Conservation (phyloP, 2,329 filamentous ascomycete species). For the Neofusicoccum umdonicola region DNA sequence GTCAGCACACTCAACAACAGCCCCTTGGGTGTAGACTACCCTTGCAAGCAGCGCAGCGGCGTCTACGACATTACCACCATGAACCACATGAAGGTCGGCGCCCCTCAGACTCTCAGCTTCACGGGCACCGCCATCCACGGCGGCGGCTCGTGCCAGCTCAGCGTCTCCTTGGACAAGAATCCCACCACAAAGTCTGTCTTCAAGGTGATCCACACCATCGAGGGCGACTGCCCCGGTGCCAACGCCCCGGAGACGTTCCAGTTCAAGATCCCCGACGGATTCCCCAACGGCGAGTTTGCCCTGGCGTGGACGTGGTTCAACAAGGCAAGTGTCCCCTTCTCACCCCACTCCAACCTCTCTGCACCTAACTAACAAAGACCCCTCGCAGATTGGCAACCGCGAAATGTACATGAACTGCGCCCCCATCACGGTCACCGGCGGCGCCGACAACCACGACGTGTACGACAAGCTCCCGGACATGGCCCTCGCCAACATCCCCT, state of each 20-base stretch:
- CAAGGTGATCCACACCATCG: conserved; percentile 86
- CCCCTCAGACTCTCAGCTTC: conserved; percentile 62
- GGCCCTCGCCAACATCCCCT: conserved; percentile 64
- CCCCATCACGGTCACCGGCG: conserved; percentile 61
- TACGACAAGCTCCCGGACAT: conserved; percentile 65
- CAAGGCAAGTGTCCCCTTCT: conserved; percentile 47
- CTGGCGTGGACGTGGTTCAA: conserved; percentile 94
- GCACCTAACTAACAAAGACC: background rate
- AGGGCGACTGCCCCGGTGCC: conserved; percentile 72
- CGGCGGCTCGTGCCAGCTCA: conserved; percentile 87
- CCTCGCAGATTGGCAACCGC: background rate
- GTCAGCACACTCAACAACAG: conserved; percentile 54
- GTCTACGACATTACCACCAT: conserved; percentile 47
- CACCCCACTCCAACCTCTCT: too few relatives aligned
- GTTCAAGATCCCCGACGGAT: conserved; percentile 69
- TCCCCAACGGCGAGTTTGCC: conserved; percentile 71
- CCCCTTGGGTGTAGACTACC: conserved; percentile 75
- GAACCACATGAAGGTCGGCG: conserved; percentile 66
- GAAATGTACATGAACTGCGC: conserved; percentile 94
- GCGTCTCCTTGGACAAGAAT: conserved; percentile 70
- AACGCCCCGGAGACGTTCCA: conserved; percentile 64
- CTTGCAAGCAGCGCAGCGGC: conserved; percentile 66
- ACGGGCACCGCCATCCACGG: conserved; percentile 75
- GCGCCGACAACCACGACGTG: conserved; percentile 43
- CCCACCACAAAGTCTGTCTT: conserved; percentile 68